These are phyloP conservation scores for Polytolypa hystricis DNA, from an alignment of 2,329 filamentous ascomycete species.

Conservation along the genomic window DNA sequence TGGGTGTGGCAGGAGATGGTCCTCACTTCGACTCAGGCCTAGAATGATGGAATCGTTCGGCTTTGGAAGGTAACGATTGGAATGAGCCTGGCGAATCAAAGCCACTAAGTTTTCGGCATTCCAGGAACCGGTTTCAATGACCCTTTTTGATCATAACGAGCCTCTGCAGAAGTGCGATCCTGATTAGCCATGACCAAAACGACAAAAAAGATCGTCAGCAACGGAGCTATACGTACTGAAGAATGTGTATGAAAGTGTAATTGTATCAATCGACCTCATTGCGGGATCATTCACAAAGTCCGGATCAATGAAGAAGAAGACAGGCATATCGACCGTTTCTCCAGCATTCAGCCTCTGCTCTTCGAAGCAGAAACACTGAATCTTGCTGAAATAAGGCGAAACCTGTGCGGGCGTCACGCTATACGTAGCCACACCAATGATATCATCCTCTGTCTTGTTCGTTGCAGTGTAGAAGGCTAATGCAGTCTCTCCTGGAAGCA, in stretches of 20 bases:
- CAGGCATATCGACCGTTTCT: slow-evolving; percentile 98
- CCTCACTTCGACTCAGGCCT: no score
- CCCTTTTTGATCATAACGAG: slow-evolving; percentile 73
- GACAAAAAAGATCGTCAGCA: background rate
- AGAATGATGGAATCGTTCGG: no score
- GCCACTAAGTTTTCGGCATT: slow-evolving; percentile 6
- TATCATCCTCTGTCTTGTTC: slow-evolving; percentile 80
- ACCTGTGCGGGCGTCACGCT: slow-evolving; percentile 93
- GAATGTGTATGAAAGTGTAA: slow-evolving; percentile 94
- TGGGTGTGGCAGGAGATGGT: no score
- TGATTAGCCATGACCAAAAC: background rate
- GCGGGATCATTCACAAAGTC: slow-evolving; percentile 85
- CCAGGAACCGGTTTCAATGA: slow-evolving; percentile 48
- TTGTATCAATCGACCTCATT: slow-evolving; percentile 89
- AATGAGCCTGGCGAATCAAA: no score
- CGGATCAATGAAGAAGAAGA: slow-evolving; percentile 98
- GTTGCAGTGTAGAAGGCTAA: slow-evolving; percentile 96
- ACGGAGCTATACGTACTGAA: slow-evolving; percentile 60
- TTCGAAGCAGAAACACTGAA: slow-evolving; percentile 99
- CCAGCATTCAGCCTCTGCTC: slow-evolving; percentile 88
- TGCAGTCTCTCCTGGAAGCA: slow-evolving; percentile 90
- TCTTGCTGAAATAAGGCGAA: slow-evolving; percentile 97
- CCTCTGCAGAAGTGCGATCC: slow-evolving; percentile 44
- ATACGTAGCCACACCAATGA: slow-evolving; percentile 96
- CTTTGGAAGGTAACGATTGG: no score